Percentiles rank a stretch among this genome's conserved stretches.
phyloP scores from a whole-genome alignment of 2,329 filamentous ascomycete species.

The Apiospora malaysiana region DNA sequence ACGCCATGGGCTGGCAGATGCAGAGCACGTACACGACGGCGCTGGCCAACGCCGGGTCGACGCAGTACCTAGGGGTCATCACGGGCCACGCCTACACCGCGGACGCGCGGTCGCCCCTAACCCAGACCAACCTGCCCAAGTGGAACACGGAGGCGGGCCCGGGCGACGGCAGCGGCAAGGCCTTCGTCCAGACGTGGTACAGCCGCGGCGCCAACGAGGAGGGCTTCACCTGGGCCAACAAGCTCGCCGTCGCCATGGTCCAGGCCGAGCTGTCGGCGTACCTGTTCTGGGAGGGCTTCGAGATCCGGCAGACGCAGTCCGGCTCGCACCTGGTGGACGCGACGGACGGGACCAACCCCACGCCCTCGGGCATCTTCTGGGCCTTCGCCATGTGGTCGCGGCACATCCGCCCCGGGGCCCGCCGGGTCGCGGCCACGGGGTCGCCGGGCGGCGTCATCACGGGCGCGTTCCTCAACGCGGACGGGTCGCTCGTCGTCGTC shows the following conservation, averaged over 20 bases:
- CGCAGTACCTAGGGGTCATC: constrained; percentile 26
- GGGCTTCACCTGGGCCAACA: constrained; percentile 39
- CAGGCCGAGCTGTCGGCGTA: constrained; percentile 53
- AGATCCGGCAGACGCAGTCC: constrained; percentile 36
- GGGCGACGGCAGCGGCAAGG: constrained; percentile 32
- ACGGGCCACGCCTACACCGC: constrained; percentile 33
- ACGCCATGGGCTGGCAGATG: constrained; percentile 36
- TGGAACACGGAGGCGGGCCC: constrained; percentile 56
- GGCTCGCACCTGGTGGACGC: constrained; percentile 37
- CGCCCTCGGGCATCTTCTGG: constrained; percentile 34
- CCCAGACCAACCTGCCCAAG: constrained; percentile 38
- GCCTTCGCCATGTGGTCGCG: constrained; percentile 36
- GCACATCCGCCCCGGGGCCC: constrained; percentile 33
- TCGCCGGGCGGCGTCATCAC: constrained; percentile 29
- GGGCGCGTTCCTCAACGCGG: constrained; percentile 32
- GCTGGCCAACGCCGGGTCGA: constrained; percentile 26
- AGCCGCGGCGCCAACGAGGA: constrained; percentile 48
- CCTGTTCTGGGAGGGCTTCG: constrained; percentile 54
- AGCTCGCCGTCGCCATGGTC: constrained; percentile 49
- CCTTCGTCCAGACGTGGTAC: constrained; percentile 47
- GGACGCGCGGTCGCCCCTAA: constrained; percentile 33
- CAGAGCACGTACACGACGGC: constrained; percentile 26
- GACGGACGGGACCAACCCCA: constrained; percentile 31
- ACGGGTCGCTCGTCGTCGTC: constrained; percentile 30
- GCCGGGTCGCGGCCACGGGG: constrained; percentile 31